Base-by-base conservation (phyloP, 2,329 filamentous ascomycete genomes). In the Botrytis byssoidea region DNA sequence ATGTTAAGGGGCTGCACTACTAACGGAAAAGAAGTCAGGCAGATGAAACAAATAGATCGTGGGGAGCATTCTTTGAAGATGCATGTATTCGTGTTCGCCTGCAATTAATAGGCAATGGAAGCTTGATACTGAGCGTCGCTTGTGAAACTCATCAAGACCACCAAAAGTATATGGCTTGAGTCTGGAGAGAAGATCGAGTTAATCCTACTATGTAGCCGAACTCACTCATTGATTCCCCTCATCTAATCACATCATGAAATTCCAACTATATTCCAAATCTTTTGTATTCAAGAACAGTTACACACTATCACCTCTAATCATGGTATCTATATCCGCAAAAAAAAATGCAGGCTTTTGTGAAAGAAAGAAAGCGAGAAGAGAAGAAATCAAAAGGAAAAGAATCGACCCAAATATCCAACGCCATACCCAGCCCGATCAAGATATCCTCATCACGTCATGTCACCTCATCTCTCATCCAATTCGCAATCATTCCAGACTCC, bases 311-410 rank as follows among this genome's bases (percentile, higher is more conserved):
- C 29, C 20, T 18, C 35, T 32, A 57, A 57, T 55, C 40, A 12
- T 68, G 65, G 65, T 68, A 68, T 68, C 65, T 68, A 40, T 55
- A 14, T 22, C 46, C 35, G 46, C 46, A 35, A 25, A 6, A 25
- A 6, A 65, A 48, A 48, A 32, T 22, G 61, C 25, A 40, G n/a
- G 37, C 20, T 22, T 65, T 46, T 65, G 9, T 18, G 20, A 10
- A n/a, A 37, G 9, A 55, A 40, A 16, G n/a, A 29, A 68, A 55
- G 25, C n/a, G 16, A 42, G 32, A 40, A 68, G 9, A 22, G 35
- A 55, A 55, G 4, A 40, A 4, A 29, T 57, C 6, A 51, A 67
- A 25, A 25, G 64, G 12, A 35, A 37, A 66, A 3, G 4, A 48
- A 48, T 35, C 29, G 37, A 22, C 7, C 46, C 46, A 20, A 55